A percentile compares a stretch with the other conserved stretches of the same genome.
These are phyloP conservation scores for Phanerochaete carnosa DNA, from an alignment of 768 basidiomycete genomes.

Conservation along the genomic window DNA sequence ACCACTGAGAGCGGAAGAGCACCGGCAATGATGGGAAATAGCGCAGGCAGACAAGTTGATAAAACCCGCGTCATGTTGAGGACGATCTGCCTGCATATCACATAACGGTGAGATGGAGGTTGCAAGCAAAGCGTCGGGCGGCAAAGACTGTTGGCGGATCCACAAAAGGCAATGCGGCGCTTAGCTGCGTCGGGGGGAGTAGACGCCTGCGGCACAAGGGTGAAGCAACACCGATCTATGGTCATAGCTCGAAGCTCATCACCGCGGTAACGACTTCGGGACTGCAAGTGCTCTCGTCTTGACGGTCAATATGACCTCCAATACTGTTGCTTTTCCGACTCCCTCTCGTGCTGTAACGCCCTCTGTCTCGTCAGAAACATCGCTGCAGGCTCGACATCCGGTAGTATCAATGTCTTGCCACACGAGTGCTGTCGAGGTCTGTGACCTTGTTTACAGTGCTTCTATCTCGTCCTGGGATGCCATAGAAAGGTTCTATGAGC, in stretches of 20 bases:
- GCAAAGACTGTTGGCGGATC: neutral
- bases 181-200: neutral
- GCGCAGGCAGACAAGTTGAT: too few relatives aligned
- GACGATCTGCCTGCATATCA: neutral
- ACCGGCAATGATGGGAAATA: too few relatives aligned
- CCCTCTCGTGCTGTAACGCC: neutral
- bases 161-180: neutral
- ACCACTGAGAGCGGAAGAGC: too few relatives aligned
- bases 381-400: constrained; percentile 1
- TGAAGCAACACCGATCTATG: neutral
- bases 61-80: too few relatives aligned
- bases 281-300: neutral
- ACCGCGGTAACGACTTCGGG: neutral
- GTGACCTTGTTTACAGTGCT: constrained; percentile 67
- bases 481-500: constrained; percentile 65
- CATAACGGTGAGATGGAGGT: too few relatives aligned
- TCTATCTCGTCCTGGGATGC: constrained; percentile 43
- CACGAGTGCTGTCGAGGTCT: constrained; percentile 63
- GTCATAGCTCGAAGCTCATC: neutral
- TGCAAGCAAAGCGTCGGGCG: too few relatives aligned
- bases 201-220: neutral
- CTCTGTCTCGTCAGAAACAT: neutral
- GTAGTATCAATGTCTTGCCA: constrained; percentile 36
- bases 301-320: constrained; percentile 3
- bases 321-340: constrained; percentile 15